Evolutionary conservation across 495 filamentous ascomycete genomes (phyloP).

Genomic region (Melanomma pulvis-pyrius): DNA sequence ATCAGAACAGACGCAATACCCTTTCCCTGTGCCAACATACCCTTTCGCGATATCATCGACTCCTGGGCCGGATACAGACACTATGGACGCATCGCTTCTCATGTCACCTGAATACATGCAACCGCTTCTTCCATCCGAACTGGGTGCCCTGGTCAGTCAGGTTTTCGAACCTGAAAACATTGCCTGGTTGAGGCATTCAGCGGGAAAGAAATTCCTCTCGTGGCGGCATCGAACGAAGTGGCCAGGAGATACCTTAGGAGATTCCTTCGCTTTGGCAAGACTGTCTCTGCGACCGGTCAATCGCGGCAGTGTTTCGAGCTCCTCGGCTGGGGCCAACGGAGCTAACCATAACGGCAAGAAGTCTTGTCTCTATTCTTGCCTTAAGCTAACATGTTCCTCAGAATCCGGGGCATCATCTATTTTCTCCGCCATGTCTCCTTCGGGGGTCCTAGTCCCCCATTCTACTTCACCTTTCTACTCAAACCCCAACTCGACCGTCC

Average conservation of each 20-base stretch:
- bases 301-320: slow-evolving; percentile 16
- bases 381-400: slow-evolving; percentile 21
- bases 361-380: not conserved
- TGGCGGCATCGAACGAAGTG: slow-evolving; percentile 31
- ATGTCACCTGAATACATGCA: slow-evolving; percentile 95
- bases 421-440: slow-evolving; percentile 35
- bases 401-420: slow-evolving; percentile 33
- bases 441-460: slow-evolving; percentile 41
- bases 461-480: slow-evolving; percentile 39
- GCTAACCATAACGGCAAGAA: slow-evolving; percentile 17
- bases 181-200: slow-evolving; percentile 82
- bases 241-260: slow-evolving; percentile 19
- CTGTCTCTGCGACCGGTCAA: not conserved
- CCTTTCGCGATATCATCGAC: slow-evolving; percentile 85
- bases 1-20: slow-evolving; percentile 11
- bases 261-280: slow-evolving; percentile 14
- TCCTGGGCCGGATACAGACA: slow-evolving; percentile 74
- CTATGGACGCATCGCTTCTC: slow-evolving; percentile 91
- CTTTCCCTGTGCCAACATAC: slow-evolving; percentile 28
- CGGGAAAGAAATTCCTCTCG: slow-evolving; percentile 78
- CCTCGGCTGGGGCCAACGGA: slow-evolving; percentile 23
- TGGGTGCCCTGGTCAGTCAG: slow-evolving; percentile 66
- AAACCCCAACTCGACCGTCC: slow-evolving; percentile 30
- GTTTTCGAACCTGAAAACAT: slow-evolving; percentile 80
- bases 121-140: slow-evolving; percentile 78